Evolutionary conservation across 352 stramenopile genomes (phyloP), one percentile per base, ranked within the genome.

Genomic region (Globisporangium perplexum): DNA sequence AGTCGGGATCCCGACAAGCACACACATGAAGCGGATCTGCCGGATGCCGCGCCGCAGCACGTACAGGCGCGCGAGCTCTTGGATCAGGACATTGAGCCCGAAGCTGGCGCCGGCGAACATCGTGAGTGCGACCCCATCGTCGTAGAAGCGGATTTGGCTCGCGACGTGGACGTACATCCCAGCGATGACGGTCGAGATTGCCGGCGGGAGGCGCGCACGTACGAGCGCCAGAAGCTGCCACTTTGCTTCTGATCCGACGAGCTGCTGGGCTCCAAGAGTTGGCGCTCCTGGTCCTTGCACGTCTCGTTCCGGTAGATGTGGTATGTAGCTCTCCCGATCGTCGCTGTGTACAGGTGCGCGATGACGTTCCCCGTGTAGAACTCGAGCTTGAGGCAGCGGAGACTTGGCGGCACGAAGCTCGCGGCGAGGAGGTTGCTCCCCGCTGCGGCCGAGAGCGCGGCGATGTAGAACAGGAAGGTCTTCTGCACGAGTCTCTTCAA

Each of bases 1-100:
- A 1, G 68, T 78, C 11, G 71, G 63, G 0, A 76, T n/a, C 1
- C 41, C 68, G 5, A 81, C 59, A 0, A 65, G 41, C 6, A 74
- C 55, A 24, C 64, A 72, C 65, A 78, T 74, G 43, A 64, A 63
- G 15, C 63, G 60, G 12, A 68, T 71, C 18, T 71, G 66, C 1
- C 59, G 43, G 3, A 72, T 65, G 3, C 47, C 28, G 31, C 62
- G 63, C n/a, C 60, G 56, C 14, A 76, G 39, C 7, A 81, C 58
- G 11, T 61, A 45, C 8, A 63, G 28, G 18, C 68, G 71, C 22
- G 55, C 53, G 18, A 55, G 23, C 49, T 81, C 68, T 28, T 76
- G 53, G n/a, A 53, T 26, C 12, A 47, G 7, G 11, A 53, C 7
- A n/a, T 53, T 59, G 11, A 53, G 3, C 1, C 7, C 28, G 12